Evolutionary conservation across 2,329 filamentous ascomycete species (phyloP).

Genomic region (Cladosporium sphaerospermum): DNA sequence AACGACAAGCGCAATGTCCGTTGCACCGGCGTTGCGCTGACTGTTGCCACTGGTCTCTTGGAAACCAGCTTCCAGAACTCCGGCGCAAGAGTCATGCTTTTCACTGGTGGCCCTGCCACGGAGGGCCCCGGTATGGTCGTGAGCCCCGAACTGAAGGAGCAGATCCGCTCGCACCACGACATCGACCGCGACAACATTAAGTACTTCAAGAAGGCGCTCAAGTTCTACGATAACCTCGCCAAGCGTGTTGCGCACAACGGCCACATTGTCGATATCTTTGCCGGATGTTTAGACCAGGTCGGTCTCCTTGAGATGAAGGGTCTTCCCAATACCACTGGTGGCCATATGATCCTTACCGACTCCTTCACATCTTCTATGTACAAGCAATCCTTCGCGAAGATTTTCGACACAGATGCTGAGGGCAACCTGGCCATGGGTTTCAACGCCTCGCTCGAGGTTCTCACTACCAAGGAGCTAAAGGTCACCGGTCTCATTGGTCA

Average conservation of each 20-base stretch:
- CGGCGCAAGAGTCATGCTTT: constrained; percentile 93
- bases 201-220: constrained; percentile 98
- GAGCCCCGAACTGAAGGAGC: constrained; percentile 88
- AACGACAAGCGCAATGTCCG: constrained; percentile 85
- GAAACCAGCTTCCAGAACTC: constrained; percentile 95
- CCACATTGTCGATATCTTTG: constrained; percentile 96
- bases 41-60: constrained; percentile 84
- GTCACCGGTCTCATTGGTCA: constrained; percentile 96
- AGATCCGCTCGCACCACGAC: constrained; percentile 96
- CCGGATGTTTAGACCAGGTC: constrained; percentile 94
- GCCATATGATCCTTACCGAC: constrained; percentile 96
- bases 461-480: constrained; percentile 97
- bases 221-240: constrained; percentile 93
- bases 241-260: constrained; percentile 95
- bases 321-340: constrained; percentile 89
- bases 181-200: constrained; percentile 99
- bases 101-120: constrained; percentile 88
- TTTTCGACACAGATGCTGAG: constrained; percentile 94
- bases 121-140: constrained; percentile 97
- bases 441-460: constrained; percentile 89
- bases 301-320: constrained; percentile 98
- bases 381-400: constrained; percentile 93
- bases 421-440: constrained; percentile 97
- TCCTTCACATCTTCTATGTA: constrained; percentile 99
- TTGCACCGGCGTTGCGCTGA: constrained; percentile 93